Evolutionary conservation across 768 basidiomycete species (phyloP), one percentile per base, ranked within the genome.

Genomic region (Podaxis pistillaris): DNA sequence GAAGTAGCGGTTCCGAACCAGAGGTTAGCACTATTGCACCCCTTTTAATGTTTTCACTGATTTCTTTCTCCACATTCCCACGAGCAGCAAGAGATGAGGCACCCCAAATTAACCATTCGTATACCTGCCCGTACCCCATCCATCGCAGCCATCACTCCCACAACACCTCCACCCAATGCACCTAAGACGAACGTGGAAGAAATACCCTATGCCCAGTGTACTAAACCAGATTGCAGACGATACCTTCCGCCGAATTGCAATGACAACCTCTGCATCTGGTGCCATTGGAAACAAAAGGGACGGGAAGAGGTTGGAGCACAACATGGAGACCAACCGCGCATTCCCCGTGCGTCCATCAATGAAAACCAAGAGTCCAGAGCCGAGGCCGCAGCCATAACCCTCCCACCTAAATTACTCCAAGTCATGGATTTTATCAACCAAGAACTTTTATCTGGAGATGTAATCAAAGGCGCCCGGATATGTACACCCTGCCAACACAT

Each of bases 401-500:
- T 22, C 3, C 8, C 15, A 13, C 19, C 22, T 19, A 15, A 50
- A 60, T 7, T 22, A 22, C 37, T 22, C 6, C 13, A 49, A 22
- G 38, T 60, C 36, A 52, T 6, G 6, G 58, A 60, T 40, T 33
- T 60, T 11, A 41, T 60, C 22, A 60, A 28, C 38, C 57, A 24
- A 26, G 58, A 60, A 22, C 36, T 60, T 13, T 40, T 60, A n/a
- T 60, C 58, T 4, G 22, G 49, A 17, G 37, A 51, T 28, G 49
- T 40, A 11, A 28, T 60, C 24, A 12, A 49, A 33, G 58, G 49
- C 50, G 58, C 58, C 22, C 49, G 58, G 26, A 36, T 60, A 51
- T 60, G 58, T 17, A 51, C 47, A 13, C 37, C 58, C 28, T 60
- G 58, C 30, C 58, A 60, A n/a, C 50, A 60, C 33, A 51, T 60